Conservation (phyloP, 163 green algal genomes). For the Volvox carteri region DNA sequence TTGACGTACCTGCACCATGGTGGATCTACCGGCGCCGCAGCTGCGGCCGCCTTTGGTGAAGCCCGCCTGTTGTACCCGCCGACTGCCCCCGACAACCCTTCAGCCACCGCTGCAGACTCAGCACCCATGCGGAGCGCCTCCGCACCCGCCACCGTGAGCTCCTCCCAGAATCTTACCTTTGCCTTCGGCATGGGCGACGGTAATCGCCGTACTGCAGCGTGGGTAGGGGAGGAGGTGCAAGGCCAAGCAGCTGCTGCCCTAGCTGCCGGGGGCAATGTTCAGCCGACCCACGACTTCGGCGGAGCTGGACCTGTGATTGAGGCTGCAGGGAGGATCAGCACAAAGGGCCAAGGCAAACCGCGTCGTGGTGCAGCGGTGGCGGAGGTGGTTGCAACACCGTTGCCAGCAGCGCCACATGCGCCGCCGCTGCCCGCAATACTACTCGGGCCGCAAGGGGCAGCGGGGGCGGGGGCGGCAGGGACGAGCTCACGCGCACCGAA, state of each 20-base stretch:
- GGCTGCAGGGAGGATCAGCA: not conserved
- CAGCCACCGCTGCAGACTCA: not conserved
- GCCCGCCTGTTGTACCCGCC: not conserved
- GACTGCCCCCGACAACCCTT: not conserved
- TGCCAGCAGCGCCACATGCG: not conserved
- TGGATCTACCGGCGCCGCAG: constrained; percentile 8
- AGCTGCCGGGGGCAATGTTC: not conserved
- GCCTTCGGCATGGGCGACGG: not conserved
- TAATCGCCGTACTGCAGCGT: no score
- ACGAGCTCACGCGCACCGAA: not conserved
- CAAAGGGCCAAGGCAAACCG: not conserved
- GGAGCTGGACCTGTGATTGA: not conserved
- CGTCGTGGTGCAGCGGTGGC: not conserved
- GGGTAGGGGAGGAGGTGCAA: not conserved
- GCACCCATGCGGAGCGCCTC: not conserved
- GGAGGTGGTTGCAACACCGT: not conserved
- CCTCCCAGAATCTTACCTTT: not conserved
- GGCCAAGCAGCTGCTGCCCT: not conserved
- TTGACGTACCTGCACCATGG: constrained; percentile 21
- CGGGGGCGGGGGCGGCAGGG: not conserved
- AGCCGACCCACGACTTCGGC: not conserved
- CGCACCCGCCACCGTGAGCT: not conserved
- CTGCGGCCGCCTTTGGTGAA: not conserved
- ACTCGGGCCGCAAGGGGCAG: not conserved
- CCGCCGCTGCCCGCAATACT: no score